A percentile compares a stretch with the other conserved stretches of the same genome.
Conservation (phyloP, 352 stramenopile species). For the Pythium biforme region DNA sequence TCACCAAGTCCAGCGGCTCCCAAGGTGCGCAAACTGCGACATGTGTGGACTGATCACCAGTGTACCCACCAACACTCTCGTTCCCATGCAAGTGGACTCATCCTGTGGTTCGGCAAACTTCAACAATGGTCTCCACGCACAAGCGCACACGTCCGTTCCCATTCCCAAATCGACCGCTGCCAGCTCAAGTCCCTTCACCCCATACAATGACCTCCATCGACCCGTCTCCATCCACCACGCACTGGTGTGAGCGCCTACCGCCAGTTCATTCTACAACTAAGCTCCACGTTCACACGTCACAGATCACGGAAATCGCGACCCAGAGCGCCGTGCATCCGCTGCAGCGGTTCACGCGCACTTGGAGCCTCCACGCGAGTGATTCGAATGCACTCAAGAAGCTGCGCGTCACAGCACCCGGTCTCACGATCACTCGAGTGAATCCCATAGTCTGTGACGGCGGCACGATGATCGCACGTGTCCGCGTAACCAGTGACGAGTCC, state of each 20-base stretch:
- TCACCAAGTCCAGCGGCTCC: too few species aligned
- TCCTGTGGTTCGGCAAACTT: not conserved
- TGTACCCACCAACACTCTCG: not conserved
- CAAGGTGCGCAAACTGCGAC: not conserved
- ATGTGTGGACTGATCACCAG: not conserved
- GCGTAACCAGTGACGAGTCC: not conserved
- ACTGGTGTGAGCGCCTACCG: too few species aligned
- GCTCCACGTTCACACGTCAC: not conserved
- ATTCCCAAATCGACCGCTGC: not conserved
- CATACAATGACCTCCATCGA: not conserved
- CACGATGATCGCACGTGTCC: not conserved
- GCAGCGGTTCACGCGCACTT: not conserved
- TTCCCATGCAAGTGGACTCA: not conserved
- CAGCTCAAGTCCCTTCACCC: not conserved
- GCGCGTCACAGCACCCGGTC: not conserved
- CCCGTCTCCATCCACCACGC: not conserved
- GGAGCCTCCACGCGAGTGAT: not conserved
- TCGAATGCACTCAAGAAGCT: not conserved
- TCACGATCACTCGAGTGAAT: not conserved
- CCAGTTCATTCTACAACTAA: not conserved
- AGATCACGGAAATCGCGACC: not conserved
- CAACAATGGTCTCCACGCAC: not conserved
- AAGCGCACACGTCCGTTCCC: not conserved
- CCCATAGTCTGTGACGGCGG: not conserved
- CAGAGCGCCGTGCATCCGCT: not conserved